Evolutionary conservation across 2,329 filamentous ascomycete species (phyloP).

Genomic region (Scytalidium sp.): DNA sequence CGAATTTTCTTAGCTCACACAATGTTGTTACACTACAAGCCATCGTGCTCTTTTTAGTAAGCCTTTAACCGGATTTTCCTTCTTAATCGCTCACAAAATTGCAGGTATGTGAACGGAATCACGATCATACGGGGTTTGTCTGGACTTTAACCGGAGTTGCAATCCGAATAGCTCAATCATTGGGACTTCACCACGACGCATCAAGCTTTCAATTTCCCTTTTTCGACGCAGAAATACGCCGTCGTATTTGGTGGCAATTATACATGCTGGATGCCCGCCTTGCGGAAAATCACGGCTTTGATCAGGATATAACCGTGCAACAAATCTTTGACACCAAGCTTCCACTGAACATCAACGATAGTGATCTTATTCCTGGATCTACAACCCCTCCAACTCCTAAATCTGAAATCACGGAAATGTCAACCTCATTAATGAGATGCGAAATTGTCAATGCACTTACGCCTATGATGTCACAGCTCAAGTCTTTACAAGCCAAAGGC

Average conservation of each 20-base stretch:
- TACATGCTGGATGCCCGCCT: slow-evolving; percentile 53
- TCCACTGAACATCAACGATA: slow-evolving; percentile 19
- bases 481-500: neutral
- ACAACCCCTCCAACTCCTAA: slow-evolving; percentile 9
- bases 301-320: slow-evolving; percentile 45
- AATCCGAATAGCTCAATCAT: slow-evolving; percentile 37
- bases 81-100: neutral
- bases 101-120: neutral
- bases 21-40: slow-evolving; percentile 57
- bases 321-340: slow-evolving; percentile 37
- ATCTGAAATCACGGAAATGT: slow-evolving; percentile 23
- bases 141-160: slow-evolving; percentile 41
- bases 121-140: slow-evolving; percentile 46
- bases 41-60: slow-evolving; percentile 51
- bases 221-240: slow-evolving; percentile 58
- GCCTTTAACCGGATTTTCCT: slow-evolving; percentile 33
- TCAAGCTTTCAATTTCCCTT: slow-evolving; percentile 47
- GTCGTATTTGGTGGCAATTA: slow-evolving; percentile 61
- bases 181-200: slow-evolving; percentile 40
- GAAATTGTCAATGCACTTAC: neutral
- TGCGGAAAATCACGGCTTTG: slow-evolving; percentile 47
- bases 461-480: neutral
- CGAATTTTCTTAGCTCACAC: slow-evolving; percentile 54
- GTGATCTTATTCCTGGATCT: slow-evolving; percentile 11
- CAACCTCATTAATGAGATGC: neutral